Evolutionary conservation across 2,329 filamentous ascomycete species (phyloP), one percentile per base, ranked within the genome.

Genomic region (Xylariaceae sp.): DNA sequence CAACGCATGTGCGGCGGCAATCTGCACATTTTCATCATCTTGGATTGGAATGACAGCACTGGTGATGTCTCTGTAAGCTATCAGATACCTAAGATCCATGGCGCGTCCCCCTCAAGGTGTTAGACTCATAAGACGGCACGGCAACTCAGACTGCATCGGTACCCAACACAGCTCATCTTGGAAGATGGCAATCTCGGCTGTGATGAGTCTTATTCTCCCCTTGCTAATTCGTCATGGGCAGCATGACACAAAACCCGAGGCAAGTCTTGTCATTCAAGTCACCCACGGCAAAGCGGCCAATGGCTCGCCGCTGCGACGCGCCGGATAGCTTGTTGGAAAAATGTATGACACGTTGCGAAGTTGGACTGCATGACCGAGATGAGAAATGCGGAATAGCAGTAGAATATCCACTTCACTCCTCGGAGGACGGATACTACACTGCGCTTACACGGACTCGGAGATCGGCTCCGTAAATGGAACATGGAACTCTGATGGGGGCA

Each of bases 301-400:
- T 62, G 60, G 57, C 46, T 50, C 26, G n/a, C n/a, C 44, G 23
- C 56, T 56, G 55, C 56, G 56, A 59, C 61, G 58, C 58, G 56
- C 57, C 59, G 52, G 56, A 37, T 63, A 56, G 60, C 53, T 65
- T 61, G 57, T 59, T 64, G 57, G 63, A 65, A 59, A n/a, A 54
- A 61, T 67, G 67, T 63, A 65, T 63, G 63, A 66, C 66, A 65
- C 64, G 65, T 65, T 62, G 56, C 59, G 56, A 62, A 62, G 55
- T 58, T 57, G 55, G 60, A 60, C 62, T 62, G 59, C 56, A 63
- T 62, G 51, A 52, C 60, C 52, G 55, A 64, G 62, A 63, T 57
- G 60, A 64, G 54, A 61, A 52, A 56, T 52, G 60, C 59, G 57
- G 62, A 61, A 64, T 58, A 54, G 52, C 53, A 60, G 44, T 43